Conservation (phyloP, 2,329 filamentous ascomycete species). For the Trichophyton benhamiae region DNA sequence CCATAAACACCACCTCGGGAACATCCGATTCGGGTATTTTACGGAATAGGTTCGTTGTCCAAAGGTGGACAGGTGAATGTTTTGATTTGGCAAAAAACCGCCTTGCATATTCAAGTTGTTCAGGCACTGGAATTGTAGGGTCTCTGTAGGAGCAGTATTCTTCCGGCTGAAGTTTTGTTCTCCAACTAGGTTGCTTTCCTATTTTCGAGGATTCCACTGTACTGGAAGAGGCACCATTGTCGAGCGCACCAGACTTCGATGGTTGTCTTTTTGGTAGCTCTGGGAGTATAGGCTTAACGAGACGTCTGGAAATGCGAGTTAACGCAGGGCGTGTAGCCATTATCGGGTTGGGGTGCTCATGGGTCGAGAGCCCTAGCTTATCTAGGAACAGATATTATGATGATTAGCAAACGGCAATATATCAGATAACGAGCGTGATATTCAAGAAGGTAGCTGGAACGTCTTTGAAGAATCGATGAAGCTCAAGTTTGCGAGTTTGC, state of each 20-base stretch:
- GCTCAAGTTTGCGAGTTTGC: neutral
- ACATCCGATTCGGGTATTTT: constrained; percentile 41
- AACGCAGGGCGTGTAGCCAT: neutral
- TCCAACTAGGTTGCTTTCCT: neutral
- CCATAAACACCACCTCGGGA: constrained; percentile 55
- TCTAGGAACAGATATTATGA: neutral
- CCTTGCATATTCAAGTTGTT: constrained; percentile 35
- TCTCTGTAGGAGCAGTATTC: constrained; percentile 37
- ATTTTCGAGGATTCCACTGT: neutral
- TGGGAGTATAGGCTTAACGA: neutral
- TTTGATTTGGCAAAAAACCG: constrained; percentile 35
- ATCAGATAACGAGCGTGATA: neutral
- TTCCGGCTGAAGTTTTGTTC: neutral
- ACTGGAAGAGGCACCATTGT: neutral
- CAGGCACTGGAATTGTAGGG: constrained; percentile 32
- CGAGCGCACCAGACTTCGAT: neutral
- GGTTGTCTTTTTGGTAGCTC: neutral
- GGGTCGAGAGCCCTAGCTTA: neutral
- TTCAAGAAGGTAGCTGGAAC: neutral
- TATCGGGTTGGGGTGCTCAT: neutral
- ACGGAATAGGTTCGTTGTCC: constrained; percentile 49
- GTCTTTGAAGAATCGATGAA: neutral
- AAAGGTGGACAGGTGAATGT: constrained; percentile 45
- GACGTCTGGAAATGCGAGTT: neutral
- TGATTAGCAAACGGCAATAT: neutral